phyloP scores from a whole-genome alignment of 106 monocot species.

The Iris macrosiphon region DNA sequence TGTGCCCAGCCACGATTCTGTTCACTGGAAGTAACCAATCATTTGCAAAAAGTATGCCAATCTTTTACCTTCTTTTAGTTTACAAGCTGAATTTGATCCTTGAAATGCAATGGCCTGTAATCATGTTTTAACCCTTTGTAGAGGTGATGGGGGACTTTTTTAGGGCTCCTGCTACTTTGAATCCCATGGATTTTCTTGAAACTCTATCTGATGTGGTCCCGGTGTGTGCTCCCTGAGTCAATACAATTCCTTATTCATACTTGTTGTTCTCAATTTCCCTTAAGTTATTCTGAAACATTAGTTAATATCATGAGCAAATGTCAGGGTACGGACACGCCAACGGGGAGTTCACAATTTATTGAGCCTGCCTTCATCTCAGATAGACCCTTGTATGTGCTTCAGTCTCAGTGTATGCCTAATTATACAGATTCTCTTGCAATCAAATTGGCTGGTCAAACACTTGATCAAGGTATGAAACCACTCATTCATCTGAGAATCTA shows the following conservation, averaged over 20 bases:
- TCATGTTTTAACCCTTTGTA: slow-evolving; percentile 1
- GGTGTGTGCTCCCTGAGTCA: slow-evolving; percentile 25
- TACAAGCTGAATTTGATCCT: background rate
- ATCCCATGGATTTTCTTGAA: slow-evolving; percentile 30
- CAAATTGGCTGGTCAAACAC: background rate
- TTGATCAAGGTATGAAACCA: slow-evolving; percentile 4
- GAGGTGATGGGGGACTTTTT: slow-evolving; percentile 33
- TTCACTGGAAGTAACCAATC: slow-evolving; percentile 44
- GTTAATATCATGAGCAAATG: background rate
- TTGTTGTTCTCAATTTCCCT: too few relatives aligned
- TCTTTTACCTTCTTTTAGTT: background rate
- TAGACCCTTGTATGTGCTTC: slow-evolving; percentile 25
- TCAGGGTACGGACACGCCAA: slow-evolving; percentile 34
- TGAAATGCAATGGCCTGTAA: background rate
- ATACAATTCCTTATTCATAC: too few relatives aligned
- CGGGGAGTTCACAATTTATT: slow-evolving; percentile 12
- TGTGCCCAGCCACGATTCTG: slow-evolving; percentile 41
- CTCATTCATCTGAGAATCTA: background rate
- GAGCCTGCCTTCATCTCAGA: slow-evolving; percentile 33
- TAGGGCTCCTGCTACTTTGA: background rate
- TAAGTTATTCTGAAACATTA: background rate
- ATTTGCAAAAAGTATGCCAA: slow-evolving; percentile 29
- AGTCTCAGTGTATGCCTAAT: slow-evolving; percentile 22
- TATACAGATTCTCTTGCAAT: slow-evolving; percentile 5
- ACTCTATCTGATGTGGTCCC: slow-evolving; percentile 12